Conservation (phyloP, 129 eudicot genomes). For the Helianthus annuus region DNA sequence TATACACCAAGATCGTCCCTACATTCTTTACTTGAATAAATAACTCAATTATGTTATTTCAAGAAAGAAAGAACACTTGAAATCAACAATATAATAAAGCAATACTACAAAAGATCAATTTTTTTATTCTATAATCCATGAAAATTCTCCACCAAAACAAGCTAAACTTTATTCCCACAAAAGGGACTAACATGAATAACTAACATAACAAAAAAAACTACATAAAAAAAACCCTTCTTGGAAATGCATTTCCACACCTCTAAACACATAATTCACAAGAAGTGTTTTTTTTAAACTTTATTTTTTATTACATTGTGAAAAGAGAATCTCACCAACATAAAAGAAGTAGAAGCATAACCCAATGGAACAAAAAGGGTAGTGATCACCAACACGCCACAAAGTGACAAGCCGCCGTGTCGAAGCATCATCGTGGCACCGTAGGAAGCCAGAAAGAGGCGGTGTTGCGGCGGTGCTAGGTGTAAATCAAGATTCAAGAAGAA, state of each 20-base stretch:
- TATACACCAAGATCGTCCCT: no score
- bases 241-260: conserved; percentile 2
- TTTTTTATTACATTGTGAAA: background rate
- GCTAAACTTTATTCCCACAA: conserved; percentile 28
- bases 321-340: conserved; percentile 51
- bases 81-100: conserved; percentile 12
- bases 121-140: conserved; percentile 6
- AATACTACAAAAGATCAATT: conserved; percentile 14
- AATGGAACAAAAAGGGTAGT: conserved; percentile 44
- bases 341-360: conserved; percentile 51
- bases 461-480: background rate
- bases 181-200: conserved; percentile 3
- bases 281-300: background rate
- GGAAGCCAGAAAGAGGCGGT: background rate
- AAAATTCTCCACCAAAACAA: conserved; percentile 26
- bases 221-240: background rate
- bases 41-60: conserved; percentile 7
- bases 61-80: conserved; percentile 4
- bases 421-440: conserved; percentile 36
- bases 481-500: conserved; percentile 1
- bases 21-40: background rate
- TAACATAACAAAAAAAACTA: background rate
- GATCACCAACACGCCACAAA: conserved; percentile 44
- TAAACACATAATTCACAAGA: background rate
- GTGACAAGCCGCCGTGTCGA: conserved; percentile 39